Evolutionary conservation across 75 land plant species (phyloP), one percentile per base, ranked within the genome.

Genomic region (Sequoiadendron giganteum): DNA sequence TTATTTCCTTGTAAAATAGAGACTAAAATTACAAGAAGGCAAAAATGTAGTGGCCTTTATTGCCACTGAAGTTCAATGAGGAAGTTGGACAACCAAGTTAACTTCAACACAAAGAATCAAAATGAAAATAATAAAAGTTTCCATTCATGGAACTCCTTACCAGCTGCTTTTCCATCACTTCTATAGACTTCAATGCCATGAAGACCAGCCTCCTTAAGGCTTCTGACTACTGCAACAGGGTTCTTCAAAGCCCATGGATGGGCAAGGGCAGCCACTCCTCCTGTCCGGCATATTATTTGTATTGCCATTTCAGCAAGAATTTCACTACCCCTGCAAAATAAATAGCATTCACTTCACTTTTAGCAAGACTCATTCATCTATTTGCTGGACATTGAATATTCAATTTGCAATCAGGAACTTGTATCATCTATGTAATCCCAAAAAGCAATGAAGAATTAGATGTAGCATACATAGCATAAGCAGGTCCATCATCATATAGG

Each of bases 181-280:
- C 95, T 93, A 87, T 95, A 96, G 52, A 94, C 96, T 89, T 98
- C 99, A n/a, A 98, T 90, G 21, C 93, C 99, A 93, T 98, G 96
- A 84, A 98, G 97, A 6, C 99, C 99, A 65, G 94, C 96, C 28
- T 86, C 92, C 88, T 95, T 98, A 58, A 98, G 90, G 43, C 87
- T 91, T 87, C 91, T 94, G 40, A 95, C 89, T 7, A 98, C 88
- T 5, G 93, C 49, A 75, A 88, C 83, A 34, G 99, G 97, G 87
- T 95, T 90, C 87, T 98, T 98, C 92, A 98, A 89, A 79, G 94
- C 93, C 99, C 99, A 98, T 45, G 99, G 99, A 94, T 98, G 99
- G 84, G 99, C 99, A 73, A 98, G 90, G 19, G 92, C 92, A 42
- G 99, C 92, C 14, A 98, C 65, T 72, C 99, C 99, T 25, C 82